Evolutionary conservation across 495 filamentous ascomycete genomes (phyloP), one percentile per base, ranked within the genome.

Genomic region (Lentithecium fluviatile): DNA sequence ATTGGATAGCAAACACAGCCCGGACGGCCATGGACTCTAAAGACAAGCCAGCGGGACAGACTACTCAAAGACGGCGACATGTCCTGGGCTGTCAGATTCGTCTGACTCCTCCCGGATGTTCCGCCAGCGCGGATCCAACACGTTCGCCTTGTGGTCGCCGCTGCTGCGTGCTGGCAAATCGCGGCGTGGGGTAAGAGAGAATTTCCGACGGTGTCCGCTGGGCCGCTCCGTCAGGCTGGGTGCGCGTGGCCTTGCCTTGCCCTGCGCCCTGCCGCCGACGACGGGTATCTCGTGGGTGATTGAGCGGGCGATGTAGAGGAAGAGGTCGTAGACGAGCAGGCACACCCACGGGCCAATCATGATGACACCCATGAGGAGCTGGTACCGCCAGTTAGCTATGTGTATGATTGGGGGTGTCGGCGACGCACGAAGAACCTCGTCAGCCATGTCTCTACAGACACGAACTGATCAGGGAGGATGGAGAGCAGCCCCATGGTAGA

Each of bases 321-420:
- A 62, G 20, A 86, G 70, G 65, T 91, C 88, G 73, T 89, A 88
- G 52, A 87, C 47, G 51, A 91, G 69, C 32, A 90, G 70, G 0
- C 82, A 69, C 0, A 80, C 68, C 85, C 87, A 90, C 3, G 88
- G 88, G 12, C 80, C 77, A 55, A 91, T 83, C 6, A 81, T 84
- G 24, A 89, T 65, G 29, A 85, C 65, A 25, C 80, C 85, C 49
- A 89, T 78, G 47, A 90, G 62, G 15, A 90, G 67, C 88, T 90
- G 62, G 70, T 7, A 12, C 36, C 29, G 40, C 8, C 23, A 10
- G 29, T 54, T 50, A 42, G 48, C 19, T 62, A 7, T 45, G 56
- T 15, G 19, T n/a, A 13, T n/a, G 50, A 10, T n/a, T 12, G 23
- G 38, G 36, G 25, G 56, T 23, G 47, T 20, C 34, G 32, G 6